phyloP scores from a whole-genome alignment of 306 rosid genomes.

The Corylus avellana region DNA sequence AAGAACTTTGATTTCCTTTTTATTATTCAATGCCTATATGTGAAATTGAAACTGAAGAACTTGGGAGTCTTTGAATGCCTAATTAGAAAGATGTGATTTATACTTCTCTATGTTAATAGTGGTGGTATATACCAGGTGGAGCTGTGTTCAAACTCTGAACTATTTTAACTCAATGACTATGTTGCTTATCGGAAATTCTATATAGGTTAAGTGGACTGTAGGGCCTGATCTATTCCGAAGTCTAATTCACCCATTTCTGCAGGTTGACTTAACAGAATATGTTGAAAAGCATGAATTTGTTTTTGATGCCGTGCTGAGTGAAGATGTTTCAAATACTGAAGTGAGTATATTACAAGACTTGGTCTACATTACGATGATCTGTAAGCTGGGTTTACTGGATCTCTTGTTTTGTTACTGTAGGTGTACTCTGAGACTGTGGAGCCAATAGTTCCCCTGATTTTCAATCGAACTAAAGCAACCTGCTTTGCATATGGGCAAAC shows the following conservation, averaged over 20 bases:
- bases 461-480: slow-evolving; percentile 77
- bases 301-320: slow-evolving; percentile 76
- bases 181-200: background rate
- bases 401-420: slow-evolving; percentile 32
- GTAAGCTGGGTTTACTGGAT: slow-evolving; percentile 23
- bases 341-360: slow-evolving; percentile 43
- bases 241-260: slow-evolving; percentile 33
- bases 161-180: background rate
- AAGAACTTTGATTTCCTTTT: background rate
- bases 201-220: background rate
- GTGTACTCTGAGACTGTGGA: slow-evolving; percentile 80
- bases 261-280: slow-evolving; percentile 86
- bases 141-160: background rate
- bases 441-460: slow-evolving; percentile 78
- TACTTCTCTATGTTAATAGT: background rate
- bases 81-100: background rate
- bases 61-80: background rate
- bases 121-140: background rate
- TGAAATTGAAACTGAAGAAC: background rate
- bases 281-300: slow-evolving; percentile 72
- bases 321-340: slow-evolving; percentile 75
- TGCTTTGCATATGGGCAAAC: slow-evolving; percentile 96
- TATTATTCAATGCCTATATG: background rate
- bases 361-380: slow-evolving; percentile 18
- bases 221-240: background rate